Evolutionary conservation across 2,329 filamentous ascomycete species (phyloP).

Genomic region (Chaetomium sp.): DNA sequence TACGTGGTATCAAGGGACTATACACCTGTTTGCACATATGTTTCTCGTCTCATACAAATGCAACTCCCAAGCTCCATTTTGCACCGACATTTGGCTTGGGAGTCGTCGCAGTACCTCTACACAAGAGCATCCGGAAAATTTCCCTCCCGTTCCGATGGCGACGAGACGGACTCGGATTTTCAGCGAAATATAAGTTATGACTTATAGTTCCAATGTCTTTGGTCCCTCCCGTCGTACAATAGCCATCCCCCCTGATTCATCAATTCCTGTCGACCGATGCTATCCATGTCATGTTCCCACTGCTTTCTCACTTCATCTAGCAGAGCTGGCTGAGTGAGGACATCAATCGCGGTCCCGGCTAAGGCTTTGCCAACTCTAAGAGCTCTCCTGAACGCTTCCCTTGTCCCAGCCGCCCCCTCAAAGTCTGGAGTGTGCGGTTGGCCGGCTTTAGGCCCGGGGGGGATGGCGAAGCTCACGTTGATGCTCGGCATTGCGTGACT

Average conservation of each 20-base stretch:
- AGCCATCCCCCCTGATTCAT: no score
- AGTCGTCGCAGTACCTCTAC: no score
- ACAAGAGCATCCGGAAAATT: no score
- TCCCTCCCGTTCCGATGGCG: no score
- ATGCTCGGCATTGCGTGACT: slow-evolving; percentile 5
- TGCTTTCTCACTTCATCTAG: slow-evolving; percentile 1
- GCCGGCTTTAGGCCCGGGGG: neutral
- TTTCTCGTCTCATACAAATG: no score
- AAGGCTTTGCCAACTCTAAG: slow-evolving; percentile 6
- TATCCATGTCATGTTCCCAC: slow-evolving; percentile 6
- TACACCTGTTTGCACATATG: no score
- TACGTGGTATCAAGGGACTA: no score
- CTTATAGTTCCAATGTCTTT: no score
- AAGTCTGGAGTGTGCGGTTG: slow-evolving; percentile 8
- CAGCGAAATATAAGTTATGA: no score
- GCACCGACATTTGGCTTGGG: no score
- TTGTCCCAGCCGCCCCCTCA: slow-evolving; percentile 3
- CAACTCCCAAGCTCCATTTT: no score
- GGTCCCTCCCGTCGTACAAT: neutral
- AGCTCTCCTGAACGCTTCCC: neutral
- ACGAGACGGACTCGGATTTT: no score
- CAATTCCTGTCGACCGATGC: neutral
- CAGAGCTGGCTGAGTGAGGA: neutral
- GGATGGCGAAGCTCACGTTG: slow-evolving; percentile 8
- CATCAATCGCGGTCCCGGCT: slow-evolving; percentile 4